Base-by-base conservation (phyloP, 2,329 filamentous ascomycete species). In the Colletotrichum sp. region DNA sequence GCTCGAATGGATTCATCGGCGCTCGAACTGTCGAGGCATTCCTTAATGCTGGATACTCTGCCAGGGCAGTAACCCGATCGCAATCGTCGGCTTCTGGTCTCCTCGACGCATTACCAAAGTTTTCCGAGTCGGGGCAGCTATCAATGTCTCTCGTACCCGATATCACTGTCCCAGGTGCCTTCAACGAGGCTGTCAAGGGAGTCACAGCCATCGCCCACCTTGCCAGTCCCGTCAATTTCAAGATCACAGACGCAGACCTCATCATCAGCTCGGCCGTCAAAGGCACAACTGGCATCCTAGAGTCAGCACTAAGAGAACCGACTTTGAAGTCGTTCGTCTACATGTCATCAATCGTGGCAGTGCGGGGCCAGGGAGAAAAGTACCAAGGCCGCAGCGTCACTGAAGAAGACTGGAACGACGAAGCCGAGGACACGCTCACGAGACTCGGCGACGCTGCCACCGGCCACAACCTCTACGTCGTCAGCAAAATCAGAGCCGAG, bases 191-290 rank as follows among this genome's bases (percentile, higher is more conserved):
- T 2, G 80, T 85, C 21, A 77, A 80, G 47, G 83, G 79, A 18
- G 81, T 82, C 24, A 78, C 82, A 3, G 86, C 84, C 6, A 81
- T 89, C 63, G 80, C 84, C 18, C 87, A 89, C 73, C 80, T 86
- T 12, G 87, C 88, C 0, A 83, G 61, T 16, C 57, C 84, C 18
- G 81, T 85, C 21, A 73, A 86, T 3, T 80, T 79, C 1, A 84
- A 85, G 61, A 80, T 79, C 6, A 77, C 82, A 0, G 79, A 88
- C 18, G 85, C 87, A 2, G 79, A 86, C 15, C 76, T 81, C 1
- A 84, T 87, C 11, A 85, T 90, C 21, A 81, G 83, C 0, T 80
- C 80, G 1, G 84, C 82, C 1, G 78, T 86, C 8, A 74, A 77
- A 1, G 83, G 83, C 8, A 80, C 81, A 1, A 76, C 81, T 6